These are phyloP conservation scores for Hyphodiscus hymeniophilus DNA, from an alignment of 495 filamentous ascomycete species.

Conservation along the genomic window DNA sequence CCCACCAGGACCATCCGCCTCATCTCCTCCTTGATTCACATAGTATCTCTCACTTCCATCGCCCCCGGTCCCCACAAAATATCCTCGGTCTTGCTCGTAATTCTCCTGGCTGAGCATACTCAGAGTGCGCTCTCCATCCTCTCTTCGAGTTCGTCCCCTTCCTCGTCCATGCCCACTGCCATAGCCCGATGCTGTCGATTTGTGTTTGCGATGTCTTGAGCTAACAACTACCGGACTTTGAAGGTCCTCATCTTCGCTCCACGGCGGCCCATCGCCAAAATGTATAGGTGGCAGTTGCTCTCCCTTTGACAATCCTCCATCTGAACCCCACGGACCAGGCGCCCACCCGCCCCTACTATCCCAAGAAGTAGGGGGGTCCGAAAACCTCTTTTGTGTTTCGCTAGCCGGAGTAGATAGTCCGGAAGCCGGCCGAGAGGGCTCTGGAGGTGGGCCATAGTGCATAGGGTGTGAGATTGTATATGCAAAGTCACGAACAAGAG, in stretches of 20 bases:
- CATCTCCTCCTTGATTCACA: slow-evolving; percentile 58
- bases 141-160: slow-evolving; percentile 37
- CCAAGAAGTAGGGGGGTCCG: slow-evolving; percentile 67
- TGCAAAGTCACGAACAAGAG: slow-evolving; percentile 91
- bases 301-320: slow-evolving; percentile 33
- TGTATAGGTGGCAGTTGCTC: slow-evolving; percentile 75
- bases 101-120: slow-evolving; percentile 33
- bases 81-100: slow-evolving; percentile 49
- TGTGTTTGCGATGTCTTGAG: slow-evolving; percentile 75
- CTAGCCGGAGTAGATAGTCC: slow-evolving; percentile 78
- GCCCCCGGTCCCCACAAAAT: slow-evolving; percentile 50
- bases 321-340: slow-evolving; percentile 20
- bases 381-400: slow-evolving; percentile 66
- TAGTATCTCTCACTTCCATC: slow-evolving; percentile 76
- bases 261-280: slow-evolving; percentile 90
- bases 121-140: slow-evolving; percentile 28
- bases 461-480: slow-evolving; percentile 75
- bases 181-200: slow-evolving; percentile 50
- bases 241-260: slow-evolving; percentile 92
- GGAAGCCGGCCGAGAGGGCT: slow-evolving; percentile 57
- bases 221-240: slow-evolving; percentile 80
- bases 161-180: slow-evolving; percentile 24
- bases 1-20: slow-evolving; percentile 64
- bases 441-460: slow-evolving; percentile 88
- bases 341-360: slow-evolving; percentile 37